Conservation (phyloP, 2,329 filamentous ascomycete genomes). For the Aspergillus fischeri region DNA sequence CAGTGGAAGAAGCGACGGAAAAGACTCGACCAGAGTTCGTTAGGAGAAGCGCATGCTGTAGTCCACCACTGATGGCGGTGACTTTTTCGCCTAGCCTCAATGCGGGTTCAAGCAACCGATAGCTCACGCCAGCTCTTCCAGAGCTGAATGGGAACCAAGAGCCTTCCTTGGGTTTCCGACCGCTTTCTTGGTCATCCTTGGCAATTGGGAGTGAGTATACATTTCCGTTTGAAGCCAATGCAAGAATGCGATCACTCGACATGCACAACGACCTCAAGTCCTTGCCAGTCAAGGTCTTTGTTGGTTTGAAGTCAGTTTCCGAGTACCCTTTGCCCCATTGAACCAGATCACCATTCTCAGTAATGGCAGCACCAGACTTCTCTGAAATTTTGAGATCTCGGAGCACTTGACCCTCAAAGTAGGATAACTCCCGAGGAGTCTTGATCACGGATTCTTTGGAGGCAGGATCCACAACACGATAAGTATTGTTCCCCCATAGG, state of each 20-base stretch:
- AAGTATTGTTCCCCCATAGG: constrained; percentile 85
- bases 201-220: constrained; percentile 84
- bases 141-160: constrained; percentile 75
- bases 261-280: constrained; percentile 71
- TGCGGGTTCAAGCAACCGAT: constrained; percentile 66
- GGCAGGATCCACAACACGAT: constrained; percentile 78
- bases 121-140: constrained; percentile 57
- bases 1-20: constrained; percentile 75
- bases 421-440: constrained; percentile 69
- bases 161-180: constrained; percentile 60
- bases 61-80: constrained; percentile 68
- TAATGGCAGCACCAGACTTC: constrained; percentile 79
- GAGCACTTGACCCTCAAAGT: constrained; percentile 79
- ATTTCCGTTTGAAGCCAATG: constrained; percentile 66
- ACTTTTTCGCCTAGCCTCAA: constrained; percentile 69
- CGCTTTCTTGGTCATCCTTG: constrained; percentile 63
- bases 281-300: constrained; percentile 73
- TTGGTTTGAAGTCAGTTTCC: constrained; percentile 59
- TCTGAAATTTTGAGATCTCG: constrained; percentile 82
- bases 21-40: constrained; percentile 84
- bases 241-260: constrained; percentile 79
- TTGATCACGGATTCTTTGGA: constrained; percentile 76
- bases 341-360: constrained; percentile 79
- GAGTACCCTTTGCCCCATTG: constrained; percentile 87
- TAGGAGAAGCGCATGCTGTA: constrained; percentile 81